Evolutionary conservation across 257 asterid species (phyloP), one percentile per base, ranked within the genome.

Genomic region (Cruciata laevipes): DNA sequence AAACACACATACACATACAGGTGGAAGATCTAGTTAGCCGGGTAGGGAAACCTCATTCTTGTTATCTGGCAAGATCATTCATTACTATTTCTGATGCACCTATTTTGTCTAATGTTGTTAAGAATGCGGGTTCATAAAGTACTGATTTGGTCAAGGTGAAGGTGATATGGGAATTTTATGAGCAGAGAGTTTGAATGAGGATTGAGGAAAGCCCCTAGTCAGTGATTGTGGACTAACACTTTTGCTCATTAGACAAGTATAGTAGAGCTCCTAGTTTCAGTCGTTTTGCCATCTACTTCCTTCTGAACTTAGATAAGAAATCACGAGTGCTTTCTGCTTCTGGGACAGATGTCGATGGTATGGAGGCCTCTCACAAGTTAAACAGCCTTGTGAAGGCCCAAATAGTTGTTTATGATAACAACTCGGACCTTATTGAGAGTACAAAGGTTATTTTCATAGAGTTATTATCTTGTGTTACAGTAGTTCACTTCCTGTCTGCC

Each of bases 341-440:
- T 75, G 96, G 83, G 77, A 75, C 74, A 79, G 82, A 84, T 77
- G 70, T 80, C 42, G 30, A 27, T 27, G 30, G 30, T 2, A 2
- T 60, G 49, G 87, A 82, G 56, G 79, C 72, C 67, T 77, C 79
- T 73, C 85, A 78, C 67, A 80, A 90, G 63, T 73, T 85, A 66
- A 88, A 85, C 81, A 93, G 92, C 81, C 90, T 93, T 76, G 99
- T 93, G 77, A 90, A 85, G 80, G 96, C 99, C 75, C 99, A 93
- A 78, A 83, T 90, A 49, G 76, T 85, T 63, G 76, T 90, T 66
- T 78, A 80, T 67, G 97, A 88, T 78, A 89, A 83, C 83, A 80
- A 86, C 73, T 93, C 99, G 17, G 77, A 84, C 68, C 87, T 76
- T 69, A 84, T 87, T 70, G 69, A 85, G 66, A 75, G 80, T 67